Conservation (phyloP, 2,329 filamentous ascomycete genomes). For the Colletotrichum neosansevieriae region DNA sequence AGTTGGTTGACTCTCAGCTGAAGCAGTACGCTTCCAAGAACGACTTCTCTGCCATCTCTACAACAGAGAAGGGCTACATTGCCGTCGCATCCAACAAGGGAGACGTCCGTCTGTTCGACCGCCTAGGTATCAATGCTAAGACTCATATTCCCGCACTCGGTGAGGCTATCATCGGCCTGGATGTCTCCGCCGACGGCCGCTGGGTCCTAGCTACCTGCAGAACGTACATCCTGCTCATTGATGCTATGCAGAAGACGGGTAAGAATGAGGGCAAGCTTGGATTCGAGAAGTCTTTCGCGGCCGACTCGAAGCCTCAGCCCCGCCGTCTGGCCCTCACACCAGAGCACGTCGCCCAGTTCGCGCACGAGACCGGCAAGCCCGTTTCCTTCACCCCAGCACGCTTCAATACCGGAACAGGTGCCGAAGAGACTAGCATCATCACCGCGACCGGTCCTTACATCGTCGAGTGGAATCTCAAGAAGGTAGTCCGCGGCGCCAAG, state of each 20-base stretch:
- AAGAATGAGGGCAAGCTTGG: slow-evolving; percentile 99
- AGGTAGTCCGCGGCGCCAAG: slow-evolving; percentile 83
- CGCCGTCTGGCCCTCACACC: slow-evolving; percentile 90
- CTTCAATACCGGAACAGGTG: slow-evolving; percentile 89
- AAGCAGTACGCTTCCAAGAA: slow-evolving; percentile 99
- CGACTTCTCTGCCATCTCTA: slow-evolving; percentile 93
- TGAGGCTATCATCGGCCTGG: slow-evolving; percentile 93
- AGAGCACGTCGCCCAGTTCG: slow-evolving; percentile 95
- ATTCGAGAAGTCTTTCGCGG: slow-evolving; percentile 92
- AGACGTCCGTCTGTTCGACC: slow-evolving; percentile 95
- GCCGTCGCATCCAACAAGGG: slow-evolving; percentile 98
- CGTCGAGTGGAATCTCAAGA: slow-evolving; percentile 95
- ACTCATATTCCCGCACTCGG: slow-evolving; percentile 95
- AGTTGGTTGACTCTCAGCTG: slow-evolving; percentile 90
- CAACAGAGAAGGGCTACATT: slow-evolving; percentile 96
- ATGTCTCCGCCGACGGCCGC: slow-evolving; percentile 93
- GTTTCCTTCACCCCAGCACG: slow-evolving; percentile 91
- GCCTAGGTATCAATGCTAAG: slow-evolving; percentile 96
- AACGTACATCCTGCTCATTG: slow-evolving; percentile 94
- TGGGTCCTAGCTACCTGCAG: slow-evolving; percentile 96
- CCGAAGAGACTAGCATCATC: slow-evolving; percentile 92
- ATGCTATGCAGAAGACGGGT: slow-evolving; percentile 88
- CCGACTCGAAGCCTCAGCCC: slow-evolving; percentile 93
- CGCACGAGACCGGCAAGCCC: slow-evolving; percentile 90
- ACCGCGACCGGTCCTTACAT: slow-evolving; percentile 97